These are phyloP conservation scores for Vanrija sp. DNA, from an alignment of 1,284 basidiomycete species.

Conservation along the genomic window DNA sequence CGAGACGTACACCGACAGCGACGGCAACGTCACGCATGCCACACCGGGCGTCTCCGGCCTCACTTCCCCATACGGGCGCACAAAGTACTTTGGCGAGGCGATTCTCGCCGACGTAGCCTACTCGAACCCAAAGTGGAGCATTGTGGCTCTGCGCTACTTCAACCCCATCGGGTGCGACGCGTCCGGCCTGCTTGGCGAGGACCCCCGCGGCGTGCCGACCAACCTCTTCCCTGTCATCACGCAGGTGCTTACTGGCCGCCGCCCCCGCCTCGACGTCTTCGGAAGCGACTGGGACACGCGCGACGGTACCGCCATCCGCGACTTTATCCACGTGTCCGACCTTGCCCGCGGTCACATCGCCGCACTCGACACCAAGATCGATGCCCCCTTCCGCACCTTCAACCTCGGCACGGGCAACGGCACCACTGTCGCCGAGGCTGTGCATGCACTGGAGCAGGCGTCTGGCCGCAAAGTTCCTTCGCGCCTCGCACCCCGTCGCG, in stretches of 20 bases:
- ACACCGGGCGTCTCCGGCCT: conserved; percentile 9
- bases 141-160: conserved; percentile 23
- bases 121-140: conserved; percentile 14
- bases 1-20: not conserved
- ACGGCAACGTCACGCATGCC: not conserved
- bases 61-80: conserved; percentile 8
- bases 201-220: conserved; percentile 15
- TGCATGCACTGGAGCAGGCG: conserved; percentile 4
- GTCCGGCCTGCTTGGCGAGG: conserved; percentile 27
- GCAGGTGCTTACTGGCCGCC: conserved; percentile 23
- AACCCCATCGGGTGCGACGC: conserved; percentile 28
- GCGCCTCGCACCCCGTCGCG: conserved; percentile 1
- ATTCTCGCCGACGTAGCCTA: conserved; percentile 14
- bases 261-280: conserved; percentile 19
- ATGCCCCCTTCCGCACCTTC: conserved; percentile 52
- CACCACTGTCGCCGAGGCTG: conserved; percentile 56
- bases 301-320: conserved; percentile 6
- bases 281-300: conserved; percentile 24
- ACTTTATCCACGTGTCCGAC: conserved; percentile 18
- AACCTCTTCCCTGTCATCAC: conserved; percentile 26
- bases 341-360: conserved; percentile 25
- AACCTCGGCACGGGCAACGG: conserved; percentile 73
- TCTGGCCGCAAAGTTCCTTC: conserved; percentile 1
- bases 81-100: conserved; percentile 14
- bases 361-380: conserved; percentile 10